A percentile compares a stretch with the other conserved stretches of the same genome.
Conservation (phyloP, 345 rosid species). For the Luvunga scandens region DNA sequence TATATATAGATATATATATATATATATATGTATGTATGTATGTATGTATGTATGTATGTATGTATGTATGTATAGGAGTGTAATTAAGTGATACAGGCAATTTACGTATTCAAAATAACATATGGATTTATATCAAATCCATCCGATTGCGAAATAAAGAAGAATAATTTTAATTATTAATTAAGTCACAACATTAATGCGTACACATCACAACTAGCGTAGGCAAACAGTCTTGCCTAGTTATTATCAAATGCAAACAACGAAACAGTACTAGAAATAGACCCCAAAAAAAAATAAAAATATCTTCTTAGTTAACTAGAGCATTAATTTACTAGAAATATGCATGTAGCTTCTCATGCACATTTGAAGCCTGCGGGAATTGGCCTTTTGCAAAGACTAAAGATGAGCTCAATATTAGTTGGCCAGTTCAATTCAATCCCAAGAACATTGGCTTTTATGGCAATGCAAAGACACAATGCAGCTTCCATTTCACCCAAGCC, state of each 20-base stretch:
- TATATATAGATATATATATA: too few relatives aligned
- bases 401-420: conserved; percentile 30
- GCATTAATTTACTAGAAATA: too few relatives aligned
- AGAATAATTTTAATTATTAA: background rate
- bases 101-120: too few relatives aligned
- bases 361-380: conserved; percentile 55
- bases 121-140: background rate
- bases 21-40: too few relatives aligned
- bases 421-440: conserved; percentile 48
- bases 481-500: conserved; percentile 51
- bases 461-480: conserved; percentile 62
- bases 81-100: background rate
- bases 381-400: conserved; percentile 41
- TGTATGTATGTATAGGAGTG: too few relatives aligned
- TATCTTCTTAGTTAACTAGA: background rate
- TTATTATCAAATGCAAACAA: conserved; percentile 7
- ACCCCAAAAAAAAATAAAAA: too few relatives aligned
- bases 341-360: background rate
- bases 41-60: too few relatives aligned
- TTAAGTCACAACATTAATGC: background rate
- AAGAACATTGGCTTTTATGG: conserved; percentile 54
- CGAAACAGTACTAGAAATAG: background rate
- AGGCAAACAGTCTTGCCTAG: conserved; percentile 15
- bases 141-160: background rate
- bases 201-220: background rate